A percentile compares a stretch with the other conserved stretches of the same genome.
Conservation (phyloP, 2,329 filamentous ascomycete genomes). For the Trichothecium roseum region DNA sequence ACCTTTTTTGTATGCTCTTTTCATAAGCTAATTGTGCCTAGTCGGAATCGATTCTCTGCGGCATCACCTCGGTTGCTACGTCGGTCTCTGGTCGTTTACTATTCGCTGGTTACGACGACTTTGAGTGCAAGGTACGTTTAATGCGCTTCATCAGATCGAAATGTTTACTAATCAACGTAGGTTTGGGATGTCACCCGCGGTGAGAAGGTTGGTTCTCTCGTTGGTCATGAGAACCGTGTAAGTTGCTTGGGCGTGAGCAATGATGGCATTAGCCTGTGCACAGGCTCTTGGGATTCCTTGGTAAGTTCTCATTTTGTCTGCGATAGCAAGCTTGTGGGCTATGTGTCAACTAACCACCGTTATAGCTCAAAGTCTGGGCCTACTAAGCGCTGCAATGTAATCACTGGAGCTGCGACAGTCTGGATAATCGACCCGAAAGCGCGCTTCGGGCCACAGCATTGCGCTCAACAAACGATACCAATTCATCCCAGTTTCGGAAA, state of each 20-base stretch:
- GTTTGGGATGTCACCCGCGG: slow-evolving; percentile 97
- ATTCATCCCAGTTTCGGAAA: slow-evolving; percentile 13
- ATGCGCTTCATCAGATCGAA: not conserved
- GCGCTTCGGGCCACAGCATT: not conserved
- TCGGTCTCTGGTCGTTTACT: slow-evolving; percentile 91
- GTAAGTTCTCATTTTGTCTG: slow-evolving; percentile 45
- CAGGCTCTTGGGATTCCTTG: slow-evolving; percentile 97
- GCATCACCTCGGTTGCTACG: slow-evolving; percentile 95
- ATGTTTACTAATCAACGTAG: slow-evolving; percentile 33
- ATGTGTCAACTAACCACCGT: not conserved
- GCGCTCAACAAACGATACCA: slow-evolving; percentile 2
- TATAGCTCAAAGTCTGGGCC: slow-evolving; percentile 78
- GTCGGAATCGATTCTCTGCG: slow-evolving; percentile 95
- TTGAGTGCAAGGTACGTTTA: slow-evolving; percentile 88
- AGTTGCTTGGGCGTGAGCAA: slow-evolving; percentile 98
- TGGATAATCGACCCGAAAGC: not conserved
- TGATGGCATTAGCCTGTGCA: slow-evolving; percentile 97
- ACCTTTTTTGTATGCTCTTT: not conserved
- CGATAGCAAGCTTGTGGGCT: not conserved
- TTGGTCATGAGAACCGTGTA: slow-evolving; percentile 96
- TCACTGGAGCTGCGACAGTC: not conserved
- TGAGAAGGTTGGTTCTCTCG: slow-evolving; percentile 92
- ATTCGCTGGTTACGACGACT: slow-evolving; percentile 97
- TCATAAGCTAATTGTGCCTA: slow-evolving; percentile 26
- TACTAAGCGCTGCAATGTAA: slow-evolving; percentile 40